These are phyloP conservation scores for Thraustochytrium sp. DNA, from an alignment of 352 stramenopile genomes.

Conservation along the genomic window DNA sequence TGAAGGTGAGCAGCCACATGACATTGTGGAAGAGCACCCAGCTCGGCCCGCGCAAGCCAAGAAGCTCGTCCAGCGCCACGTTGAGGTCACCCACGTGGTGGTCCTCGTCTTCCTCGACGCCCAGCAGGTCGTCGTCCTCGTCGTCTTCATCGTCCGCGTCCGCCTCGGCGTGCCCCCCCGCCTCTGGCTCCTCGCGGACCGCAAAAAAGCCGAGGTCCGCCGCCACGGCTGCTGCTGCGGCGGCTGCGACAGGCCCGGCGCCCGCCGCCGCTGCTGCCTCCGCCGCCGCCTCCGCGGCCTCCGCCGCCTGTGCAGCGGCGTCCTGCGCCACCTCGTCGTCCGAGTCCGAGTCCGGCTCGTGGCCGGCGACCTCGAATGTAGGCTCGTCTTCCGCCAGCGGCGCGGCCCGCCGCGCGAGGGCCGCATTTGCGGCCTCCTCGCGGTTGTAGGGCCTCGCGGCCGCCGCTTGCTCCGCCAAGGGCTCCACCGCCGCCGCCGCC, in stretches of 20 bases:
- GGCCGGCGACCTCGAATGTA: not conserved
- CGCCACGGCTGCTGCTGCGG: too few relatives aligned
- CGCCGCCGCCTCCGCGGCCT: not conserved
- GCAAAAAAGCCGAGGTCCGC: not conserved
- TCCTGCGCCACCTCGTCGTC: not conserved
- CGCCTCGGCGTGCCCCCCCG: not conserved
- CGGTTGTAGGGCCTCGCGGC: too few relatives aligned
- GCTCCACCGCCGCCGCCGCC: too few relatives aligned
- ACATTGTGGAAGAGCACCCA: constrained; percentile 89
- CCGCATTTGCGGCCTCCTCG: too few relatives aligned
- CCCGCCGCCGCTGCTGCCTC: not conserved
- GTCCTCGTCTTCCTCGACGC: constrained; percentile 72
- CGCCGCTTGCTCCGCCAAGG: too few relatives aligned
- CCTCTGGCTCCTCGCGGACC: not conserved
- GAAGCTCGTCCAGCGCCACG: constrained; percentile 90
- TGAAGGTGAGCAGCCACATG: constrained; percentile 93
- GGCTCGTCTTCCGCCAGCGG: not conserved
- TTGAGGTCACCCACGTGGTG: constrained; percentile 83
- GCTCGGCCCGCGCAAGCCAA: constrained; percentile 89
- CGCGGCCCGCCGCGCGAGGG: too few relatives aligned
- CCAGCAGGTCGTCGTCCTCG: not conserved
- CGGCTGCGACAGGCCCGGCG: too few relatives aligned
- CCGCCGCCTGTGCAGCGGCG: not conserved
- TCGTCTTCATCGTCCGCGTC: not conserved
- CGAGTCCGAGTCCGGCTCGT: not conserved